Conservation (phyloP, 2,329 filamentous ascomycete species). For the Aspergillus intermedius region DNA sequence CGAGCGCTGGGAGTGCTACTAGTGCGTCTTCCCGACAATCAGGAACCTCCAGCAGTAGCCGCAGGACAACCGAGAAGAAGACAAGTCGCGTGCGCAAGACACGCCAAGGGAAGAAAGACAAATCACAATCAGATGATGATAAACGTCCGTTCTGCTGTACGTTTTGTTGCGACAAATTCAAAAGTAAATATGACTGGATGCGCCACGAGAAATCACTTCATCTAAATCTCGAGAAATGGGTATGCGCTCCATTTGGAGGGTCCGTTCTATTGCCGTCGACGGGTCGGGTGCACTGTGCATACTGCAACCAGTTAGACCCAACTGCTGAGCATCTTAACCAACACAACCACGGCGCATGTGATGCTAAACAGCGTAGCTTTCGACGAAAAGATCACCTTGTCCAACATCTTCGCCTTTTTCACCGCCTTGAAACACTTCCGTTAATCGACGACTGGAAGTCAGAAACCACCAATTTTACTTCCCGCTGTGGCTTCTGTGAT, state of each 20-base stretch:
- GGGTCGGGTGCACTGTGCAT: constrained; percentile 3
- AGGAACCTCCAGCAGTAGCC: background rate
- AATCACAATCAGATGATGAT: background rate
- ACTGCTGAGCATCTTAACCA: constrained; percentile 3
- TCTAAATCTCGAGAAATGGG: constrained; percentile 7
- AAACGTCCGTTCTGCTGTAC: constrained; percentile 5
- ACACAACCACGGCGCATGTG: constrained; percentile 6
- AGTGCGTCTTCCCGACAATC: background rate
- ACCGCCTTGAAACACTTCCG: constrained; percentile 3
- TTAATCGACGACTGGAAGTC: constrained; percentile 12
- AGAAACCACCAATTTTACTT: background rate
- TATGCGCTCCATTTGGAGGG: constrained; percentile 5
- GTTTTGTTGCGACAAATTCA: constrained; percentile 9
- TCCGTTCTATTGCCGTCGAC: background rate
- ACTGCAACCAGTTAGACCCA: constrained; percentile 5
- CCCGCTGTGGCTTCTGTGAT: constrained; percentile 11
- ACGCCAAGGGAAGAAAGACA: background rate
- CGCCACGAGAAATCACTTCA: constrained; percentile 10
- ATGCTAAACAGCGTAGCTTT: constrained; percentile 2
- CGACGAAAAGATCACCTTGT: constrained; percentile 10
- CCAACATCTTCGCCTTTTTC: constrained; percentile 6
- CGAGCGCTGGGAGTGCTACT: background rate
- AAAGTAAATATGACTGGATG: constrained; percentile 7
- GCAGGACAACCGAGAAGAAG: background rate
- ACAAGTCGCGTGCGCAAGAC: background rate